Evolutionary conservation across 1,284 basidiomycete genomes (phyloP), one percentile per base, ranked within the genome.

Genomic region (Heterobasidion occidentale): DNA sequence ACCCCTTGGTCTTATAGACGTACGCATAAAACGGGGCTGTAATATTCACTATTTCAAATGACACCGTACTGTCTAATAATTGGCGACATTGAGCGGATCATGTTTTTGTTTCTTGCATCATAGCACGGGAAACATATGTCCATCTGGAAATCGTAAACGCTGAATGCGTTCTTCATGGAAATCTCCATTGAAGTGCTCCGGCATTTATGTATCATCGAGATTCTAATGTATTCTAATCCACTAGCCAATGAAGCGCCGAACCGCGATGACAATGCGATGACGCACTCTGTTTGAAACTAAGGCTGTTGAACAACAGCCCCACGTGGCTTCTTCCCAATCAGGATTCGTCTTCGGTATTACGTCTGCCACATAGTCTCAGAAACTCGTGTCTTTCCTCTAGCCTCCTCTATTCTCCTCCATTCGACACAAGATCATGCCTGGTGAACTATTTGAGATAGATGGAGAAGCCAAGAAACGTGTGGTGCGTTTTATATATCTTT

Each of bases 391-490:
- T 51, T 17, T 11, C 35, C 19, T n/a, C 51, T 50, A 14, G 19
- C n/a, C 51, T 9, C 33, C 12, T 42, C 38, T 42, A 42, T 12
- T 8, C n/a, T 11, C 38, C 12, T 42, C 3, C 38, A 42, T 42
- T 12, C 38, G 11, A 42, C 11, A 42, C 3, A 5, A 11, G 19
- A 49, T 27, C 36, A 79, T 80, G 78, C 70, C 76, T 4, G 74
- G 76, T 52, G 74, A 72, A 58, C 86, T 90, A 80, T 75, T 83
- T 50, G 84, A 79, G 36, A 77, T 93, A 52, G 80, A 86, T 52
- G 89, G 88, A 45, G 91, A 92, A 69, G 74, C 66, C 58, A 82
- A 83, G 67, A 92, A 93, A 74, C 85, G 92, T 59, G 92, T 95
- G 57, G 92, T 94, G 74, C 59, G 90, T 81, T 56, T 61, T 55